Evolutionary conservation across 306 rosid genomes (phyloP).

Genomic region (Dicorynia guianensis): DNA sequence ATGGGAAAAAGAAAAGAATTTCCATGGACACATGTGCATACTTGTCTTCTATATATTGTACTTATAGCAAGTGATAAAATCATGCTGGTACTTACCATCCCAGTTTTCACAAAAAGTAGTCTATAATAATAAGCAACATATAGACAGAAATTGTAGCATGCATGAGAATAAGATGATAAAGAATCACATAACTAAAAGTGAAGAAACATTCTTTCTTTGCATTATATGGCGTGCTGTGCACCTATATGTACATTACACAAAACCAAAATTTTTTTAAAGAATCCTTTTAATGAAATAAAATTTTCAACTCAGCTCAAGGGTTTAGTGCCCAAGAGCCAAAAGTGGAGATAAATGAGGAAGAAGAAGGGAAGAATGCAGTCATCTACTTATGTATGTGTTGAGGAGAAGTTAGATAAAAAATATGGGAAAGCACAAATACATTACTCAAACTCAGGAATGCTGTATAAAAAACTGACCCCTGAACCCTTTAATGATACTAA

Average conservation of each 20-base stretch:
- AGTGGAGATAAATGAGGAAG: neutral
- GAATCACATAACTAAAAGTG: neutral
- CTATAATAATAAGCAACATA: constrained; percentile 11
- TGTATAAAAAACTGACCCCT: too few relatives aligned
- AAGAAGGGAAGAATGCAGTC: neutral
- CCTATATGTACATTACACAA: neutral
- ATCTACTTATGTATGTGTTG: neutral
- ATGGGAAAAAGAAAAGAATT: neutral
- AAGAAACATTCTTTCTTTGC: neutral
- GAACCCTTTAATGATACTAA: too few relatives aligned
- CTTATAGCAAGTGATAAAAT: neutral
- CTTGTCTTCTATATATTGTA: constrained; percentile 19
- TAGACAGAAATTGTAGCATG: constrained; percentile 18
- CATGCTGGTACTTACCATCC: neutral
- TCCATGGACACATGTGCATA: neutral
- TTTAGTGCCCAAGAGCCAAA: neutral
- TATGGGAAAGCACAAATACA: too few relatives aligned
- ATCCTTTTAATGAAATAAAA: neutral
- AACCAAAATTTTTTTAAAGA: neutral
- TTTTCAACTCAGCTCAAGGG: neutral
- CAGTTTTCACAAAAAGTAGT: neutral
- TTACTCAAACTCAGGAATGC: too few relatives aligned
- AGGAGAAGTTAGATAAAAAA: too few relatives aligned
- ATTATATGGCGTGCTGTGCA: constrained; percentile 10
- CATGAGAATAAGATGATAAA: constrained; percentile 22